Conservation (phyloP, 225 moss, liverwort and hornwort species). For the Sphagnum tenellum region DNA sequence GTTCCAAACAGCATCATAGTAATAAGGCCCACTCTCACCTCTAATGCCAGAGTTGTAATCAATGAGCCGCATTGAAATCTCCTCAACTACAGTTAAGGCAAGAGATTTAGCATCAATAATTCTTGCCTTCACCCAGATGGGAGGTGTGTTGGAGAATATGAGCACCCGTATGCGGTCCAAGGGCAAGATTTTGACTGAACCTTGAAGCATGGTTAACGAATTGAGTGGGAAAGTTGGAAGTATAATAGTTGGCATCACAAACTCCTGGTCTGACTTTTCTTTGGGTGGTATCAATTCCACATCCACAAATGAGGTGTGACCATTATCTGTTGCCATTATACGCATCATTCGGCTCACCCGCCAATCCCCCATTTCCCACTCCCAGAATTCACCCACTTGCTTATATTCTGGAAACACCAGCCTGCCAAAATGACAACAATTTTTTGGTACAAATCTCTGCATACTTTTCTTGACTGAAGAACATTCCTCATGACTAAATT, state of each 20-base stretch:
- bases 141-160: slow-evolving; percentile 57
- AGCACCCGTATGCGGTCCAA: slow-evolving; percentile 49
- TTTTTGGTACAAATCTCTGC: too few relatives aligned
- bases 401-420: not conserved
- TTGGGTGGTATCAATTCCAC: slow-evolving; percentile 44
- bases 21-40: slow-evolving; percentile 31
- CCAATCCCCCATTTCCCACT: slow-evolving; percentile 99
- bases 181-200: slow-evolving; percentile 9
- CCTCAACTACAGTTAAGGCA: slow-evolving; percentile 32
- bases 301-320: slow-evolving; percentile 77
- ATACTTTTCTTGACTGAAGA: too few relatives aligned
- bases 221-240: slow-evolving; percentile 88
- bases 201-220: slow-evolving; percentile 67
- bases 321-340: slow-evolving; percentile 69
- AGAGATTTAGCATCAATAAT: slow-evolving; percentile 43
- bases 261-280: slow-evolving; percentile 30
- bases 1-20: slow-evolving; percentile 56
- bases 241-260: slow-evolving; percentile 68
- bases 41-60: not conserved
- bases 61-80: slow-evolving; percentile 36
- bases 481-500: too few relatives aligned
- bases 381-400: slow-evolving; percentile 63
- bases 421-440: slow-evolving; percentile 5
- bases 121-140: slow-evolving; percentile 47
- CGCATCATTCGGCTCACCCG: slow-evolving; percentile 67